Percentiles rank a stretch among this genome's conserved stretches.
Evolutionary conservation across 768 basidiomycete species (phyloP).

Genomic region (Serendipita sp.): DNA sequence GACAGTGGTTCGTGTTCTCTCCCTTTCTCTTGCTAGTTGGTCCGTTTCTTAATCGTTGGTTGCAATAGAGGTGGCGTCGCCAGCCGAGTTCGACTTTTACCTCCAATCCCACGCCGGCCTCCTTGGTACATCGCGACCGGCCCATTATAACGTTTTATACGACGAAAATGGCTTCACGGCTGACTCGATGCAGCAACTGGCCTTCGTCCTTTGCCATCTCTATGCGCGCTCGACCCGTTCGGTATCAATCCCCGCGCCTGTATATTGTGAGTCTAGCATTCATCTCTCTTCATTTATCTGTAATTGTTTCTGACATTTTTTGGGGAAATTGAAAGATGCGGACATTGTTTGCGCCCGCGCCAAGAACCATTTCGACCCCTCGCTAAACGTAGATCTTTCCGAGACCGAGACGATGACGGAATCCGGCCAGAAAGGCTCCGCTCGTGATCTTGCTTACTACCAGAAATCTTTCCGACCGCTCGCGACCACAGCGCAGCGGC

Average conservation of each 20-base stretch:
- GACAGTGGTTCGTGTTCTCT: conserved; percentile 25
- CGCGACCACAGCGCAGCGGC: background rate
- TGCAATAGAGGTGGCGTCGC: conserved; percentile 44
- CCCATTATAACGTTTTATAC: conserved; percentile 38
- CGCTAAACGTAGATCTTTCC: background rate
- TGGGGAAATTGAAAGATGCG: conserved; percentile 38
- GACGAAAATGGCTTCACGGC: conserved; percentile 50
- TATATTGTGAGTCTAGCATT: conserved; percentile 43
- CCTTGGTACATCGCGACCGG: conserved; percentile 56
- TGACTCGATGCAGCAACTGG: conserved; percentile 51
- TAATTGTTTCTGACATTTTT: background rate
- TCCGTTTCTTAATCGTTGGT: background rate
- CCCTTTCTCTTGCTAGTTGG: background rate
- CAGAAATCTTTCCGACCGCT: conserved; percentile 3
- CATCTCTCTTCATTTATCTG: background rate
- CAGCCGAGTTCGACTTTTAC: conserved; percentile 64
- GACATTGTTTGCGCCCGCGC: conserved; percentile 64
- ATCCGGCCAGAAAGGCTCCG: background rate
- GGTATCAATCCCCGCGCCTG: conserved; percentile 69
- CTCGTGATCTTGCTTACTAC: background rate
- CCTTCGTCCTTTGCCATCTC: conserved; percentile 66
- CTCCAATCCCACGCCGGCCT: conserved; percentile 64
- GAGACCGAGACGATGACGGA: background rate
- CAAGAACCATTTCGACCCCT: conserved; percentile 65
- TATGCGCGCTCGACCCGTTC: conserved; percentile 69